These are phyloP conservation scores for Penicillium palitans DNA, from an alignment of 2,329 filamentous ascomycete genomes.

Conservation along the genomic window DNA sequence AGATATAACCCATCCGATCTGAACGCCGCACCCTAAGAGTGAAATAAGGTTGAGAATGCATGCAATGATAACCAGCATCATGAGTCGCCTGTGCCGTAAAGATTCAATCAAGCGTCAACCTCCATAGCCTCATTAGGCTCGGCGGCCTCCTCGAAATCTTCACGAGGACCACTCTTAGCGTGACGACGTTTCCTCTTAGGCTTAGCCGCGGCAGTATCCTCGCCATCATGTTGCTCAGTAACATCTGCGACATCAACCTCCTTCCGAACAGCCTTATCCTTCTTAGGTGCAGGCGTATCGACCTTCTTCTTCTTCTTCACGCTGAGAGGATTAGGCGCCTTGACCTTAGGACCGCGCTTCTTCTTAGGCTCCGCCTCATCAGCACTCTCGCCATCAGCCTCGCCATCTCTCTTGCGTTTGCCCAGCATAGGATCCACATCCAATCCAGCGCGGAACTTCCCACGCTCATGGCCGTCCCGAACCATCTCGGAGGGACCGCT, in stretches of 20 bases:
- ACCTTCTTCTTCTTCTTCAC: conserved; percentile 48
- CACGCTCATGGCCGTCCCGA: conserved; percentile 46
- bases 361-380: conserved; percentile 35
- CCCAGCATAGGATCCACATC: conserved; percentile 30
- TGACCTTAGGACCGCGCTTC: conserved; percentile 37
- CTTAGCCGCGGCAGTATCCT: conserved; percentile 31
- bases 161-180: conserved; percentile 33
- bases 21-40: conserved; percentile 34
- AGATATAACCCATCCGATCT: conserved; percentile 24
- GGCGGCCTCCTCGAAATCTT: conserved; percentile 19
- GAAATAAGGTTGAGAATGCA: conserved; percentile 14
- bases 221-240: conserved; percentile 25
- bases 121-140: conserved; percentile 21
- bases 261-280: conserved; percentile 16
- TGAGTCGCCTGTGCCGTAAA: conserved; percentile 8
- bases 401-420: conserved; percentile 38
- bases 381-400: conserved; percentile 21
- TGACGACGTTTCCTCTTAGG: conserved; percentile 39
- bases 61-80: conserved; percentile 17
- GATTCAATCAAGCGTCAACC: conserved; percentile 21
- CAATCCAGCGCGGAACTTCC: conserved; percentile 49
- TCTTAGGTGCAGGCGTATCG: conserved; percentile 25
- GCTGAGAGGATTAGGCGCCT: conserved; percentile 51
- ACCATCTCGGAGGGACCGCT: conserved; percentile 45
- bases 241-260: conserved; percentile 16